These are phyloP conservation scores for Crithidia bombi DNA, from an alignment of 208 protist genomes.

Conservation along the genomic window DNA sequence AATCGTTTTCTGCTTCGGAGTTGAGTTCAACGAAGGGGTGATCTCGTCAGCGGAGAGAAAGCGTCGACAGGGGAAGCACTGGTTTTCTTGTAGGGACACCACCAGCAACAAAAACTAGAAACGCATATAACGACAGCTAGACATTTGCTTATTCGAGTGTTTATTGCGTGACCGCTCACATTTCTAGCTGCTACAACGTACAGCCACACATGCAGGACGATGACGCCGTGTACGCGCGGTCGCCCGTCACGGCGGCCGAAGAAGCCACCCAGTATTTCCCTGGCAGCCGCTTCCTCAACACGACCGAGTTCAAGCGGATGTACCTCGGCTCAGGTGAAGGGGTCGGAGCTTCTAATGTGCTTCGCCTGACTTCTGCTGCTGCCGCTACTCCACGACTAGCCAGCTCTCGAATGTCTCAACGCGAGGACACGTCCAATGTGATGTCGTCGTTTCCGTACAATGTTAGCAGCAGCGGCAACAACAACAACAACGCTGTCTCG, in stretches of 20 bases:
- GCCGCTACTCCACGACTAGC: not conserved
- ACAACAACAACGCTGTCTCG: not conserved
- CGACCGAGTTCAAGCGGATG: slow-evolving; percentile 49
- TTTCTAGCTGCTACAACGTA: not conserved
- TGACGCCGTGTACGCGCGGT: slow-evolving; percentile 29
- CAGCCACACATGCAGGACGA: not conserved
- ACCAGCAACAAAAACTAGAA: no score
- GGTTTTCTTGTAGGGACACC: no score
- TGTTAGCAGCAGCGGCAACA: not conserved
- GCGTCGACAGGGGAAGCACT: no score
- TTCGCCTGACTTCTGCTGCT: not conserved
- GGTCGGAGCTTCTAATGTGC: not conserved
- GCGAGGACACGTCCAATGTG: not conserved
- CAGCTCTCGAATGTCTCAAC: not conserved
- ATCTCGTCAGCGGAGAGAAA: no score
- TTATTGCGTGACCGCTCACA: not conserved
- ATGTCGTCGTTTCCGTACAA: not conserved
- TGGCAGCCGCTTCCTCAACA: slow-evolving; percentile 46
- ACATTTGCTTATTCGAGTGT: no score
- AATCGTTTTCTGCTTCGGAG: no score
- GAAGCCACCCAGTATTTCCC: slow-evolving; percentile 8
- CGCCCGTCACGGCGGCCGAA: slow-evolving; percentile 26
- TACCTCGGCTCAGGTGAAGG: slow-evolving; percentile 37
- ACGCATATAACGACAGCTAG: no score
- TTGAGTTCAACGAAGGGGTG: no score